Base-by-base conservation (phyloP, 225 moss, liverwort and hornwort genomes). In the Polytrichum formosum region DNA sequence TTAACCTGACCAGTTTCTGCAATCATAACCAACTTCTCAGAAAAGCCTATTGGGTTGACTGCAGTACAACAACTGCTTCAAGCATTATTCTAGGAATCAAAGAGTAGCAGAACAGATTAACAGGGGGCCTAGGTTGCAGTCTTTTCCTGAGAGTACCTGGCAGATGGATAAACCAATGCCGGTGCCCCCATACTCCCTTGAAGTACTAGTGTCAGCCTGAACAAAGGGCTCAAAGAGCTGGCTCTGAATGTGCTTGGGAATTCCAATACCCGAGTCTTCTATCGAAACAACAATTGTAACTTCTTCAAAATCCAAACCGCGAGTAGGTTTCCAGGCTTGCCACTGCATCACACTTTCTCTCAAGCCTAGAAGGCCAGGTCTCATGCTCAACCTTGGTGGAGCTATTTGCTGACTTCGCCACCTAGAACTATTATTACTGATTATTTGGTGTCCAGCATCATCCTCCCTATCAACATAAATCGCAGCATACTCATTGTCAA, bases 101-200 rank as follows among this genome's bases (percentile, higher is more conserved):
- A 46, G 37, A 16, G 46, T 46, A 46, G 46, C 16, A 46, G 46
- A 46, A 16, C 46, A 46, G 46, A 46, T 13, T 16, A 46, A 46
- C 46, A 46, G 46, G 16, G 31, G 13, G 35, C 35, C 9, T 35
- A 46, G 46, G 16, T 13, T 46, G 46, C 46, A 16, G 13, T 46
- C 13, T 13, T 46, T 16, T 46, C 46, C 13, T 10, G 16, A 31
- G 31, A 16, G 46, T 46, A 92, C 94, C 92, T 95, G 92, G 20
- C 93, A 96, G 70, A 96, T 96, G 17, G 96, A 93, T 54, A 96
- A 68, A 10, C 96, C 96, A 60, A 96, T 93, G 74, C 96, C 96
- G 2, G 93, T 96, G 56, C 96, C 96, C 61, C 96, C 96, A 75
- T 91, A 96, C 76, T 93, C 86, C 29, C 96, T 83, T 13, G 96